Conservation (phyloP, 306 rosid species). For the Delonix regia region DNA sequence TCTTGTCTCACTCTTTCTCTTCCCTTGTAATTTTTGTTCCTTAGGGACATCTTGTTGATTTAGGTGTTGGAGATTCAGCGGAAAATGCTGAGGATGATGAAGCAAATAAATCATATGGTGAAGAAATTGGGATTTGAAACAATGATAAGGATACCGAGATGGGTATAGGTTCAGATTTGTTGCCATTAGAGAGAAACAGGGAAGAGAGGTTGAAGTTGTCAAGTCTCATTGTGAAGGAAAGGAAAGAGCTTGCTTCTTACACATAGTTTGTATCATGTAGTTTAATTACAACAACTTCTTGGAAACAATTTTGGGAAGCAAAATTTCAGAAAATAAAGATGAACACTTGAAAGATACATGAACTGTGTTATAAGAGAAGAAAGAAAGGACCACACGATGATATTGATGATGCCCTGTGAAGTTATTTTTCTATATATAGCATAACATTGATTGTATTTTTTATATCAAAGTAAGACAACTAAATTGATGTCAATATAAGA, state of each 20-base stretch:
- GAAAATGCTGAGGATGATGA: conserved; percentile 28
- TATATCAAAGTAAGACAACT: too few species aligned
- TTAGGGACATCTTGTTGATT: conserved; percentile 17
- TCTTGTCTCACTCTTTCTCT: conserved; percentile 29
- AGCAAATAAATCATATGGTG: conserved; percentile 22
- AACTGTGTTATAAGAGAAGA: too few species aligned
- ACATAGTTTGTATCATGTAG: conserved; percentile 87
- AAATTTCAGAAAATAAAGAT: too few species aligned
- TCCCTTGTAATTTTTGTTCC: conserved; percentile 38
- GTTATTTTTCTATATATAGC: too few species aligned
- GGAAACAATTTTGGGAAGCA: too few species aligned
- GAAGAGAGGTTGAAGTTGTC: conserved; percentile 54
- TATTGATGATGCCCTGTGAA: too few species aligned
- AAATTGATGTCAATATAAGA: too few species aligned
- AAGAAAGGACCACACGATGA: too few species aligned
- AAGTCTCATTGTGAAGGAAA: conserved; percentile 72
- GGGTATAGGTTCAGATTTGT: conserved; percentile 30
- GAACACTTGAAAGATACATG: too few species aligned
- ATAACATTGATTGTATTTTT: too few species aligned
- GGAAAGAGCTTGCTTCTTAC: conserved; percentile 80
- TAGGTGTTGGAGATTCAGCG: neutral
- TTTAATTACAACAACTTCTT: too few species aligned
- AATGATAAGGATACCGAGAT: conserved; percentile 27
- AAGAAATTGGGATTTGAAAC: conserved; percentile 38
- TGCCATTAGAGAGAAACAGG: conserved; percentile 51